Evolutionary conservation across 495 filamentous ascomycete species (phyloP).

Genomic region (Lophium mytilinum): DNA sequence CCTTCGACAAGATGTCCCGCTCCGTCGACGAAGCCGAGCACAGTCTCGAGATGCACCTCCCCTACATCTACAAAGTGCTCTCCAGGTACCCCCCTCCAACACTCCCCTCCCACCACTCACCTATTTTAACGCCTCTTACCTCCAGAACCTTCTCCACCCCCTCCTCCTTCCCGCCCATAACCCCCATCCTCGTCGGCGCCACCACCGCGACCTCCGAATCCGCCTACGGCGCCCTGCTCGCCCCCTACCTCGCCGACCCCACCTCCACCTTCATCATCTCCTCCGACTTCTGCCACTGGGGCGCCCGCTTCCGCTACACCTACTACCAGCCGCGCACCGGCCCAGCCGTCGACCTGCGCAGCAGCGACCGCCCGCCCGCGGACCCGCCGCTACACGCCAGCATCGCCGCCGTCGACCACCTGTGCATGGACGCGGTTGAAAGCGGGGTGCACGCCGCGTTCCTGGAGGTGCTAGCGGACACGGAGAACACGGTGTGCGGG

Average conservation of each 20-base stretch:
- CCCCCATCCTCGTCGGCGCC: conserved; percentile 85
- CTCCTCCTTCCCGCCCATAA: conserved; percentile 57
- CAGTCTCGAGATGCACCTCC: conserved; percentile 93
- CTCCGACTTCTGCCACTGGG: conserved; percentile 98
- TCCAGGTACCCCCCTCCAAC: conserved; percentile 42
- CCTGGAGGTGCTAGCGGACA: conserved; percentile 56
- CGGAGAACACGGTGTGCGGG: conserved; percentile 90
- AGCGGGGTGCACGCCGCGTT: conserved; percentile 63
- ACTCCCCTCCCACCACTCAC: not conserved
- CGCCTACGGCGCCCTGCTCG: conserved; percentile 60
- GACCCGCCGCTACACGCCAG: conserved; percentile 70
- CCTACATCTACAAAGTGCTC: conserved; percentile 83
- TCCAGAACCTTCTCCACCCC: conserved; percentile 29
- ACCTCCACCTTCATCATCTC: conserved; percentile 76
- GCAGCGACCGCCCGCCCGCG: conserved; percentile 30
- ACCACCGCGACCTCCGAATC: conserved; percentile 59
- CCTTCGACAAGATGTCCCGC: conserved; percentile 67
- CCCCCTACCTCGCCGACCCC: conserved; percentile 69
- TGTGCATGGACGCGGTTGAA: conserved; percentile 76
- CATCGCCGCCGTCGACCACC: conserved; percentile 71
- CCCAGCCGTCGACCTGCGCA: conserved; percentile 23
- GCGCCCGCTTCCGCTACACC: conserved; percentile 75
- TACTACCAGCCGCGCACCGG: conserved; percentile 53
- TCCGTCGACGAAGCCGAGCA: conserved; percentile 79
- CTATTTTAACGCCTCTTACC: not conserved